Evolutionary conservation across 106 monocot species (phyloP).

Genomic region (Vanilla planifolia): DNA sequence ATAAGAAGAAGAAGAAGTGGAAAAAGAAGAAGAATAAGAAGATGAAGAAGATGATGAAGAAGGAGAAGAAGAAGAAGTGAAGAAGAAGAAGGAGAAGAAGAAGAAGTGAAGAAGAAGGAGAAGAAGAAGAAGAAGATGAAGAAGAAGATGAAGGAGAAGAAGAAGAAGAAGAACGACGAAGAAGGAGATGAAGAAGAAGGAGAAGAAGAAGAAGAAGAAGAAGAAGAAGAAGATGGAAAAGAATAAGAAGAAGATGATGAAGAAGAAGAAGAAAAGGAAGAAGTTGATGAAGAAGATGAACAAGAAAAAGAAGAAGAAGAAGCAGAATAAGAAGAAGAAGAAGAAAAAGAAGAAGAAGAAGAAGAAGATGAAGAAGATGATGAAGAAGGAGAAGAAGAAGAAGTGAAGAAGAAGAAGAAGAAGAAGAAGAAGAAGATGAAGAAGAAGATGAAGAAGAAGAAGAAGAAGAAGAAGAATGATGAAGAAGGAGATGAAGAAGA

Average conservation of each 20-base stretch:
- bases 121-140: background rate
- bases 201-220: background rate
- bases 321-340: too few relatives aligned
- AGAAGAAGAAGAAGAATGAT: too few relatives aligned
- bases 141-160: too few relatives aligned
- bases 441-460: background rate
- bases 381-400: background rate
- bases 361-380: background rate
- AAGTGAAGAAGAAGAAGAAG: background rate
- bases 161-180: background rate
- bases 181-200: background rate
- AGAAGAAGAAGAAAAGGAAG: too few relatives aligned
- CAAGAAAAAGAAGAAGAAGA: too few relatives aligned
- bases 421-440: background rate
- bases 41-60: too few relatives aligned
- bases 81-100: background rate
- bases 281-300: too few relatives aligned
- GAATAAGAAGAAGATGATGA: too few relatives aligned
- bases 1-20: too few relatives aligned
- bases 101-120: background rate
- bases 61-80: background rate
- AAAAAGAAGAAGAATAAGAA: too few relatives aligned
- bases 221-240: background rate
- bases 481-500: too few relatives aligned
- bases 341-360: background rate